A percentile compares a stretch with the other conserved stretches of the same genome.
These are phyloP conservation scores for Acorus calamus DNA, from an alignment of 106 monocot species.

Conservation along the genomic window DNA sequence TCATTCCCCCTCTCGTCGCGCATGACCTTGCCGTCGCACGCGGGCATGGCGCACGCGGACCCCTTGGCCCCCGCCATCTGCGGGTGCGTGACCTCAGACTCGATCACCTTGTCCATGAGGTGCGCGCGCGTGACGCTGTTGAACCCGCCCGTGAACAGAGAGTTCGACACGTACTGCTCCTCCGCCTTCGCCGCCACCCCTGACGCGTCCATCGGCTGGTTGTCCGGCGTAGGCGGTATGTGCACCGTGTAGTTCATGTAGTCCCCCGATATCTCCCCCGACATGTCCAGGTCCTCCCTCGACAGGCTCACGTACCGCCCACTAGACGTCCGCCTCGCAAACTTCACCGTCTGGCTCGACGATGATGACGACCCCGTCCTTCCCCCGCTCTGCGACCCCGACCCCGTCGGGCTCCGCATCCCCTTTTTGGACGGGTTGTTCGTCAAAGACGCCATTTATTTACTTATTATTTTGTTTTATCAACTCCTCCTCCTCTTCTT, in stretches of 20 bases:
- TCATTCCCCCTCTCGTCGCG: too few species aligned
- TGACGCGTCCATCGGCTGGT: slow-evolving; percentile 39
- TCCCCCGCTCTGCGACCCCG: slow-evolving; percentile 2
- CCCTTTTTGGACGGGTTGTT: slow-evolving; percentile 17
- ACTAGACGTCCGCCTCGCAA: slow-evolving; percentile 19
- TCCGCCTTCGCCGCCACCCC: slow-evolving; percentile 19
- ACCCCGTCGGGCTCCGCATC: slow-evolving; percentile 2
- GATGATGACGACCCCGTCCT: not conserved
- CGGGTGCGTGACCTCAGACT: slow-evolving; percentile 32
- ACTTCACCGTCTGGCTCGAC: slow-evolving; percentile 11
- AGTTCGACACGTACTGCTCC: slow-evolving; percentile 45
- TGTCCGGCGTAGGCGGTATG: slow-evolving; percentile 54
- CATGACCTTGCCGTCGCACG: too few species aligned
- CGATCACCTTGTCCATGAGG: slow-evolving; percentile 40
- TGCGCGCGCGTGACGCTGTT: slow-evolving; percentile 46
- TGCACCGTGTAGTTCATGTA: slow-evolving; percentile 56
- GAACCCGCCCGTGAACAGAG: slow-evolving; percentile 43
- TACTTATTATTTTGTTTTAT: too few species aligned
- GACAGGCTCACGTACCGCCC: slow-evolving; percentile 21
- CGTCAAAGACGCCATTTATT: slow-evolving; percentile 4
- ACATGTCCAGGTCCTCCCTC: slow-evolving; percentile 13
- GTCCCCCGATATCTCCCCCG: slow-evolving; percentile 25
- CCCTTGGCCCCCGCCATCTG: slow-evolving; percentile 41
- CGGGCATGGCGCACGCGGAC: slow-evolving; percentile 13
- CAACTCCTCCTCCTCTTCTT: too few species aligned